phyloP scores from a whole-genome alignment of 139 green algal species.

The Coelastrella sp. region DNA sequence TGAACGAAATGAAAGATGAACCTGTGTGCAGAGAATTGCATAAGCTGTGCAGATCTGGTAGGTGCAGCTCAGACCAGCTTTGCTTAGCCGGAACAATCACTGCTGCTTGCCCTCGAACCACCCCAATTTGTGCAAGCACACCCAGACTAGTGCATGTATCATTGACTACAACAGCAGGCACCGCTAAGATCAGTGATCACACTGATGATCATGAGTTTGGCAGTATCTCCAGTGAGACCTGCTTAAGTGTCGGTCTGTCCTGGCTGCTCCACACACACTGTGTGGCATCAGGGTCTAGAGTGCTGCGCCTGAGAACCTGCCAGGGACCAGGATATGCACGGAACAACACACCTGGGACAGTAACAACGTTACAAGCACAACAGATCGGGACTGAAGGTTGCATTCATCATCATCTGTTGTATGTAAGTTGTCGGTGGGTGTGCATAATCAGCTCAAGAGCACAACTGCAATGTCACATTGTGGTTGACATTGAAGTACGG shows the following conservation, averaged over 20 bases:
- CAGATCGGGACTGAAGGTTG: not conserved
- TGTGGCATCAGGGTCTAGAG: constrained; percentile 42
- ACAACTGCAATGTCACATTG: too few relatives aligned
- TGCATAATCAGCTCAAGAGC: too few relatives aligned
- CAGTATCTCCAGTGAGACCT: constrained; percentile 88
- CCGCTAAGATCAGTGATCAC: too few relatives aligned
- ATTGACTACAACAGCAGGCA: too few relatives aligned
- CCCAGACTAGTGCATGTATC: too few relatives aligned
- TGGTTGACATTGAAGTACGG: not conserved
- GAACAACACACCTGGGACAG: constrained; percentile 66
- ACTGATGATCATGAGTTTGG: constrained; percentile 54
- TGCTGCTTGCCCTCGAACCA: too few relatives aligned
- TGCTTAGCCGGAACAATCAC: too few relatives aligned
- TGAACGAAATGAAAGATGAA: too few relatives aligned
- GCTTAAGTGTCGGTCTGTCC: constrained; percentile 74
- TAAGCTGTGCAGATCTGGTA: too few relatives aligned
- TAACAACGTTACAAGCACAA: not conserved
- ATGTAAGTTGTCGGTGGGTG: not conserved
- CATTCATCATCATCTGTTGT: not conserved
- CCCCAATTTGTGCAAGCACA: too few relatives aligned
- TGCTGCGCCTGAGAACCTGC: constrained; percentile 75
- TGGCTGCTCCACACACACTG: constrained; percentile 72
- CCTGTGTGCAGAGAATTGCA: too few relatives aligned
- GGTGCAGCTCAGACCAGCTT: too few relatives aligned
- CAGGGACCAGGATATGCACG: constrained; percentile 86